Evolutionary conservation across 139 green algal genomes (phyloP), one percentile per base, ranked within the genome.

Genomic region (Haematococcus lacustris): DNA sequence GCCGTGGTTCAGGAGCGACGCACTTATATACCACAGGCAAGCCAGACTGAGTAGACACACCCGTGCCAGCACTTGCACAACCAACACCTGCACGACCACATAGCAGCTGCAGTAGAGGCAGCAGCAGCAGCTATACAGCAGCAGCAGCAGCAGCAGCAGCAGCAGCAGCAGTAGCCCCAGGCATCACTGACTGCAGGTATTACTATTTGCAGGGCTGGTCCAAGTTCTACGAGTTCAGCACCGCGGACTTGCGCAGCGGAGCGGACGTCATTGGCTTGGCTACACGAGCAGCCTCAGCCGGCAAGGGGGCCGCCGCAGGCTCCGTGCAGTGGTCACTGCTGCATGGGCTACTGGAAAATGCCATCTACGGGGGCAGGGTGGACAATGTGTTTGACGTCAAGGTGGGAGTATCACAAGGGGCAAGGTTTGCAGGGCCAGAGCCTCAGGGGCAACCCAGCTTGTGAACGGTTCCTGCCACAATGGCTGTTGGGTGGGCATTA

Each of bases 181-280:
- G 47, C 13, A 57, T 57, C 13, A 57, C 21, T 57, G 47, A 13
- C 13, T 57, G 47, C 63, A 43, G 5, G 32, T 47, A 43, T n/a
- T 26, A 13, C 41, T 13, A 71, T 5, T 59, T 51, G 32, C 80
- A 91, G 76, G 91, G 87, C 17, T 96, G 91, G 91, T 85, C 81
- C 69, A 90, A 92, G 78, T 88, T 88, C 50, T 93, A 94, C 76
- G 91, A 94, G 81, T 96, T 96, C 74, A 88, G 74, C 25, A 85
- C 87, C 17, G 81, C 88, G 43, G 91, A 96, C 76, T 70, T 94
- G 71, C 83, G 87, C 23, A 79, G 71, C 35, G 89, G 80, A 39
- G 71, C 80, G 32, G 90, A 90, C 79, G 82, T 93, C 33, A 83
- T 96, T 43, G 34, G 59, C 0, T 68, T 77, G 3, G 76, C 70